phyloP scores from a whole-genome alignment of 257 asterid genomes.

The Salvia splendens region DNA sequence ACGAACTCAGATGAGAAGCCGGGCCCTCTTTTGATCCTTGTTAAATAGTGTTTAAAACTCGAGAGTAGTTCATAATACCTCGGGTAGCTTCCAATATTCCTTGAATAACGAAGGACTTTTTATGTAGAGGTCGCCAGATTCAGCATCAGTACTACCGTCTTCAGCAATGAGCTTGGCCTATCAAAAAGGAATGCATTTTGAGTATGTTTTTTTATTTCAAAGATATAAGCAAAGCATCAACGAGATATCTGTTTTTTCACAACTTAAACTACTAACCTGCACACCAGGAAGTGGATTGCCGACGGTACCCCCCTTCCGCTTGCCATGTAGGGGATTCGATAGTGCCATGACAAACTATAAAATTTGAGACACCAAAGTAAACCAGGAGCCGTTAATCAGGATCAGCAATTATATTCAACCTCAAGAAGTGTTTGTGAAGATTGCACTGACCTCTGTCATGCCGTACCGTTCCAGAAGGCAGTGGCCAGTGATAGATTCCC shows the following conservation, averaged over 20 bases:
- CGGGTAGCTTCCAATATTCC: slow-evolving; percentile 91
- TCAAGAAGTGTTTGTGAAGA: slow-evolving; percentile 8
- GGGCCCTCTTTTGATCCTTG: background rate
- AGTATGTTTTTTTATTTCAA: slow-evolving; percentile 18
- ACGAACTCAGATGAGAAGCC: slow-evolving; percentile 28
- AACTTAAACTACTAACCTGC: slow-evolving; percentile 58
- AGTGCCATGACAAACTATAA: slow-evolving; percentile 90
- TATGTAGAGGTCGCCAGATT: slow-evolving; percentile 86
- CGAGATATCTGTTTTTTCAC: background rate
- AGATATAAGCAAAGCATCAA: background rate
- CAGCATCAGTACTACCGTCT: slow-evolving; percentile 54
- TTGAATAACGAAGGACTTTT: slow-evolving; percentile 94
- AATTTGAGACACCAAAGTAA: slow-evolving; percentile 25
- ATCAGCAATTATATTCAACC: slow-evolving; percentile 3
- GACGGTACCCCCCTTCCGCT: slow-evolving; percentile 91
- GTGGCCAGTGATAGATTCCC: slow-evolving; percentile 94
- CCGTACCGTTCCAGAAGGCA: slow-evolving; percentile 88
- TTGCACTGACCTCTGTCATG: slow-evolving; percentile 83
- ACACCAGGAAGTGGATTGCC: slow-evolving; percentile 93
- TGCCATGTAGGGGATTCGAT: slow-evolving; percentile 82
- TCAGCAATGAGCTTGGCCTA: slow-evolving; percentile 86
- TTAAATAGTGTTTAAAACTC: background rate
- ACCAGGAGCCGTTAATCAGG: slow-evolving; percentile 8
- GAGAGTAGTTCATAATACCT: slow-evolving; percentile 46
- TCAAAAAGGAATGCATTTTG: slow-evolving; percentile 32